phyloP scores from a whole-genome alignment of 2,329 filamentous ascomycete genomes.

The Trichoderma brevicompactum region DNA sequence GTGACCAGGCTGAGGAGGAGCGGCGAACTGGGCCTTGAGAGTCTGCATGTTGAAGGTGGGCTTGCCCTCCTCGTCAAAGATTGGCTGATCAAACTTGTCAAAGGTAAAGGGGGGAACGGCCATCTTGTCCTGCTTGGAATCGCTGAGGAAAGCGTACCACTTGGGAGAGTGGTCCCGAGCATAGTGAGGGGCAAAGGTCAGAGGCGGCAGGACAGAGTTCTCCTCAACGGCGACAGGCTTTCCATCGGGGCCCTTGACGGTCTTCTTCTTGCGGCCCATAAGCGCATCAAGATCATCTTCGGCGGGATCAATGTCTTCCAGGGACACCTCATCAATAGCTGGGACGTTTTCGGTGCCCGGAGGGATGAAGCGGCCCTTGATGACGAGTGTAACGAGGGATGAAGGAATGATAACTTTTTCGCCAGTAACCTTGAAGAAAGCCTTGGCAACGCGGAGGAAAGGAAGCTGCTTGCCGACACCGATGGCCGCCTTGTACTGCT shows the following conservation, averaged over 20 bases:
- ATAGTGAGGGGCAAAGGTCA: conserved; percentile 90
- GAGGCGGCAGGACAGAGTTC: conserved; percentile 73
- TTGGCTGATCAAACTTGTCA: conserved; percentile 84
- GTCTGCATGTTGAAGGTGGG: conserved; percentile 96
- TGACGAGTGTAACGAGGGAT: conserved; percentile 88
- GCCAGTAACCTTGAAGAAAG: conserved; percentile 97
- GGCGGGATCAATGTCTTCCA: conserved; percentile 89
- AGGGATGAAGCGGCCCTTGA: conserved; percentile 93
- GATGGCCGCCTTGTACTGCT: conserved; percentile 77
- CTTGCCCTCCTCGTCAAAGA: conserved; percentile 77
- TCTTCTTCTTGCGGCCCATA: conserved; percentile 74
- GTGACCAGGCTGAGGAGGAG: conserved; percentile 86
- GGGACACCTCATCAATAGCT: conserved; percentile 73
- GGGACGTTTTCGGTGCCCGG: conserved; percentile 80
- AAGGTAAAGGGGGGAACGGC: conserved; percentile 98
- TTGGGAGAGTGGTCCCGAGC: conserved; percentile 85
- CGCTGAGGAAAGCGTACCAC: conserved; percentile 94
- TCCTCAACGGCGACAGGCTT: conserved; percentile 62
- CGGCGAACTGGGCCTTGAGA: conserved; percentile 94
- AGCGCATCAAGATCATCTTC: conserved; percentile 90
- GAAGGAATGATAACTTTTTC: conserved; percentile 91
- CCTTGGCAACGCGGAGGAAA: conserved; percentile 80
- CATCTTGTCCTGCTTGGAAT: conserved; percentile 93
- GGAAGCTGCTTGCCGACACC: conserved; percentile 83
- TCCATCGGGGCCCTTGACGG: conserved; percentile 64